phyloP scores from a whole-genome alignment of 495 filamentous ascomycete genomes.

The Neurospora africana region DNA sequence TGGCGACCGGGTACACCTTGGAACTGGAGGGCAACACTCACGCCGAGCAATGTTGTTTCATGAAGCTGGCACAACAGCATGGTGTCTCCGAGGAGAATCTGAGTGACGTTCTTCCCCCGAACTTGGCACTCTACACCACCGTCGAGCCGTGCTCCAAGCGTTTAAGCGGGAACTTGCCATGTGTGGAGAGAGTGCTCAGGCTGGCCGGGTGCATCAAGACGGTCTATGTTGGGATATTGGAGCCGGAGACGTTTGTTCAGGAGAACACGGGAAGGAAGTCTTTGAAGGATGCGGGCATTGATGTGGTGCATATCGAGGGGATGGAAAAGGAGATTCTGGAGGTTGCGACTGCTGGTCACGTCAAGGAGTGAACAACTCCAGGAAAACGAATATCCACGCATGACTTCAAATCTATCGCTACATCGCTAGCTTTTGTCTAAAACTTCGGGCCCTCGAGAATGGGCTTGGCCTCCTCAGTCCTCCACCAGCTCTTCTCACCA shows the following conservation, averaged over 20 bases:
- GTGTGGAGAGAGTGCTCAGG: slow-evolving; percentile 67
- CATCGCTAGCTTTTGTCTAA: slow-evolving; percentile 3
- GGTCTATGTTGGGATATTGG: slow-evolving; percentile 79
- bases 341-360: slow-evolving; percentile 72
- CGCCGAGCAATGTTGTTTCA: slow-evolving; percentile 83
- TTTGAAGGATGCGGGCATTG: slow-evolving; percentile 64
- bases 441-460: slow-evolving; percentile 53
- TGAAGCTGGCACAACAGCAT: slow-evolving; percentile 52
- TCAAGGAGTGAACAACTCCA: slow-evolving; percentile 2
- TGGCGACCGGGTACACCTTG: slow-evolving; percentile 82
- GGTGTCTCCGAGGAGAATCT: slow-evolving; percentile 46
- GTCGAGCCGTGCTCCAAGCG: slow-evolving; percentile 86
- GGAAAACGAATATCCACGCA: not conserved
- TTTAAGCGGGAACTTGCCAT: slow-evolving; percentile 70
- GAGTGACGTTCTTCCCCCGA: slow-evolving; percentile 41
- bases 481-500: slow-evolving; percentile 76
- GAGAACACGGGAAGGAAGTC: slow-evolving; percentile 62
- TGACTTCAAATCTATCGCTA: not conserved
- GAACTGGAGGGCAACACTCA: slow-evolving; percentile 91
- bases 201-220: slow-evolving; percentile 54
- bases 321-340: slow-evolving; percentile 71
- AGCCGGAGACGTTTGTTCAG: slow-evolving; percentile 81
- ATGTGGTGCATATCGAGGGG: slow-evolving; percentile 59
- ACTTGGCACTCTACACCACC: slow-evolving; percentile 73
- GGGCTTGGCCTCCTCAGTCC: slow-evolving; percentile 51